A percentile compares a stretch with the other conserved stretches of the same genome.
Evolutionary conservation across 805 yeast species (phyloP).

Genomic region (Maudiozyma barnettii): DNA sequence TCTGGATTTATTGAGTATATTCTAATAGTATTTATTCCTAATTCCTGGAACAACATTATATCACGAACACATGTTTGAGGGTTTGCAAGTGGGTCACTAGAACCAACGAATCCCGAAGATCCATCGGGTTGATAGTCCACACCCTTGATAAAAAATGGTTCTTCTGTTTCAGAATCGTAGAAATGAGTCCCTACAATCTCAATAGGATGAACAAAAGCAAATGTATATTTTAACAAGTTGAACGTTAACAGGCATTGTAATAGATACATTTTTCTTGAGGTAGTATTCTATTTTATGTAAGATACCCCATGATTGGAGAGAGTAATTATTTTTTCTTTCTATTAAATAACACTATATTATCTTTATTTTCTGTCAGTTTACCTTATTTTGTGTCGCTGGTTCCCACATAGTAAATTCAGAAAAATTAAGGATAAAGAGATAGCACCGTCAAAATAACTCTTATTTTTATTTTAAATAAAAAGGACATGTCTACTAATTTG

Average conservation of each 20-base stretch:
- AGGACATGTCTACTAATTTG: too few relatives aligned
- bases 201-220: slow-evolving; percentile 51
- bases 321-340: too few relatives aligned
- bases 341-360: too few relatives aligned
- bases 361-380: too few relatives aligned
- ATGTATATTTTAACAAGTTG: not conserved
- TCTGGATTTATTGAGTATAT: slow-evolving; percentile 81
- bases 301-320: too few relatives aligned
- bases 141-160: slow-evolving; percentile 75
- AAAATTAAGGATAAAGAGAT: too few relatives aligned
- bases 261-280: not conserved
- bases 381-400: too few relatives aligned
- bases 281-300: not conserved
- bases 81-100: slow-evolving; percentile 69
- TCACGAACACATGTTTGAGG: slow-evolving; percentile 70
- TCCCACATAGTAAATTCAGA: too few relatives aligned
- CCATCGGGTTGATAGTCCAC: slow-evolving; percentile 97
- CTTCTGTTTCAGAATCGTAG: slow-evolving; percentile 60
- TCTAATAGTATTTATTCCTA: slow-evolving; percentile 80
- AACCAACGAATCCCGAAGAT: slow-evolving; percentile 55
- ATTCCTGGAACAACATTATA: slow-evolving; percentile 64
- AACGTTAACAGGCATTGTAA: not conserved
- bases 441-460: too few relatives aligned
- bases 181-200: slow-evolving; percentile 61
- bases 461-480: too few relatives aligned